Base-by-base conservation (phyloP, 2,329 filamentous ascomycete genomes). In the Trichoderma gracile region DNA sequence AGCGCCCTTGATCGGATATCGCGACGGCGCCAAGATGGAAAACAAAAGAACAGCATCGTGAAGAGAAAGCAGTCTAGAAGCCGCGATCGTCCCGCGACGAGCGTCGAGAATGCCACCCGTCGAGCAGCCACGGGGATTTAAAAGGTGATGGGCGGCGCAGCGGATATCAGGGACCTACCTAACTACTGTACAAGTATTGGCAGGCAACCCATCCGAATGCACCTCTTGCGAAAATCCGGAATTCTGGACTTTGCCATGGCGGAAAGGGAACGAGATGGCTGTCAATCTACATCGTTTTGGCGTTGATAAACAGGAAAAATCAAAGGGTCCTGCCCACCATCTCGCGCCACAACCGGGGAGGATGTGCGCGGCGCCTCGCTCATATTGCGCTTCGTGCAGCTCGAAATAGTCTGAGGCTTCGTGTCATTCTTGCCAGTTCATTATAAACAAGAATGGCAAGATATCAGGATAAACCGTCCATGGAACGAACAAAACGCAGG, bases 311-410 rank as follows among this genome's bases (percentile, higher is more conserved):
- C 33, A 38, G 10, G 33, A 38, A 38, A 38, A 14, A 5, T 43
- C 23, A 47, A 63, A 63, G 60, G 54, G 56, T 56, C 55, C 50
- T 49, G 21, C 56, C 49, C 56, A 65, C 56, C 63, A 60, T 55
- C 23, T 12, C 49, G 42, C 30, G 45, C 53, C 53, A 7, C 61
- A 42, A 64, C 43, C 2, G 46, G 61, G 53, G 33, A 52, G 23
- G 61, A 64, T 53, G 53, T n/a, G 46, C 61, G 46, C 61, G 46
- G 30, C 43, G 45, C 61, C 15, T 50, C 33, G 10, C 33, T 46
- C 33, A 27, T 40, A 40, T 38, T 21, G 43, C 19, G 8, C n/a
- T 52, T 42, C 47, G 57, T 50, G 57, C 58, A 19, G 23, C 38
- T 30, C 43, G 25, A 45, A 45, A 33, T 43, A 45, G 23, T 43